Evolutionary conservation across 2,329 filamentous ascomycete species (phyloP).

Genomic region (Coniochaeta prunicola): DNA sequence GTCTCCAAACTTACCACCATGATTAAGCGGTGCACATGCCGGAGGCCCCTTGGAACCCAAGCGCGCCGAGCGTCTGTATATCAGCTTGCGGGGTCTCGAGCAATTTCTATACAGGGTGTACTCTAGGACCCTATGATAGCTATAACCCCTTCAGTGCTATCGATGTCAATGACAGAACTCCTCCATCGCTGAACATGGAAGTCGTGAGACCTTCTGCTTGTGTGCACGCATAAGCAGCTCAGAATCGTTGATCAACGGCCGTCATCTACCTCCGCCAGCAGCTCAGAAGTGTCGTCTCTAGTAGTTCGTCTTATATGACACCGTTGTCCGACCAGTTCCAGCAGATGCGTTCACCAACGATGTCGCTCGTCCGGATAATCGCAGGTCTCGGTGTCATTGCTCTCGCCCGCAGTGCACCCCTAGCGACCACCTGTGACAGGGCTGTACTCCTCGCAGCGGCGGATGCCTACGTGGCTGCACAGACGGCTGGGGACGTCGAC

Average conservation of each 20-base stretch:
- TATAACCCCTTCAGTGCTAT: no score
- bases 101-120: not conserved
- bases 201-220: no score
- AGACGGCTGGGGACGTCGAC: constrained; percentile 10
- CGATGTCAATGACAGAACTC: no score
- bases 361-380: not conserved
- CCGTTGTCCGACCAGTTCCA: no score
- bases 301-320: no score
- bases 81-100: not conserved
- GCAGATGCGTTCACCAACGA: not conserved
- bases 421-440: not conserved
- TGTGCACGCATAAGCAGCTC: no score
- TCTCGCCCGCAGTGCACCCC: not conserved
- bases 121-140: not conserved
- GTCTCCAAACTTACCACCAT: no score
- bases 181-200: no score
- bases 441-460: constrained; percentile 9
- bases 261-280: no score
- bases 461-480: constrained; percentile 14
- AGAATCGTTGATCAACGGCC: no score
- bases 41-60: not conserved
- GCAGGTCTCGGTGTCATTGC: not conserved
- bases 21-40: no score
- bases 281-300: no score
- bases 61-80: not conserved